Percentiles rank a stretch among this genome's conserved stretches.
These are phyloP conservation scores for Lecanosticta acicola DNA, from an alignment of 2,329 filamentous ascomycete species.

Conservation along the genomic window DNA sequence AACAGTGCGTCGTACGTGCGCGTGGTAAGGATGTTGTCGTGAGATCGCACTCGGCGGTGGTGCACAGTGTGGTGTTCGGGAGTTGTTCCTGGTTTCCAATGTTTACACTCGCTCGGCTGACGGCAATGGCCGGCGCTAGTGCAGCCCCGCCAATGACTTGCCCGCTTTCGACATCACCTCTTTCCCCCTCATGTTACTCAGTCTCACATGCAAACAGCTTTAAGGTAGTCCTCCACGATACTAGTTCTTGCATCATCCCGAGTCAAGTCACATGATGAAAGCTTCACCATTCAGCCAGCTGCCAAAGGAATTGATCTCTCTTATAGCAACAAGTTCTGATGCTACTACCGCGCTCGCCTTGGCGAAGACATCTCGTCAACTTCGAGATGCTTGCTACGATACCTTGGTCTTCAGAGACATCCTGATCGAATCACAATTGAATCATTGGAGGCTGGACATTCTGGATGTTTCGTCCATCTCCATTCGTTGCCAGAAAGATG, in stretches of 20 bases:
- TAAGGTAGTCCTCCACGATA: too few relatives aligned
- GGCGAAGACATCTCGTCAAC: slow-evolving; percentile 6
- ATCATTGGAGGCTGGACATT: slow-evolving; percentile 1
- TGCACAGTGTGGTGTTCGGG: not conserved
- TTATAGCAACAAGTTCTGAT: slow-evolving; percentile 13
- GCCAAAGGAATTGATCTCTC: slow-evolving; percentile 16
- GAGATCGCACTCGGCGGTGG: not conserved
- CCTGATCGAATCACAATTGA: slow-evolving; percentile 3
- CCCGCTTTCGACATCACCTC: too few relatives aligned
- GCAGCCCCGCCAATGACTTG: not conserved
- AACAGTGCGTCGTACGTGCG: not conserved
- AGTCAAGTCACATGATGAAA: too few relatives aligned
- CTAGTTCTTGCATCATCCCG: too few relatives aligned
- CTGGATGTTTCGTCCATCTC: slow-evolving; percentile 9
- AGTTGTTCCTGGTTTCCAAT: not conserved
- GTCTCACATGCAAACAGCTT: too few relatives aligned
- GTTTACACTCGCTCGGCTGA: not conserved
- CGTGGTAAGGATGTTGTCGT: slow-evolving; percentile 2
- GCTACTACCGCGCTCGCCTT: slow-evolving; percentile 10
- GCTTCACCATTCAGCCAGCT: too few relatives aligned
- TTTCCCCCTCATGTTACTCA: too few relatives aligned
- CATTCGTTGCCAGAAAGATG: slow-evolving; percentile 7
- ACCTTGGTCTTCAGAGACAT: slow-evolving; percentile 13
- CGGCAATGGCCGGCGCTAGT: not conserved
- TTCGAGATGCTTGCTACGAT: slow-evolving; percentile 15